These are phyloP conservation scores for Lithocarpus polystachyus DNA, from an alignment of 306 rosid species.

Conservation along the genomic window DNA sequence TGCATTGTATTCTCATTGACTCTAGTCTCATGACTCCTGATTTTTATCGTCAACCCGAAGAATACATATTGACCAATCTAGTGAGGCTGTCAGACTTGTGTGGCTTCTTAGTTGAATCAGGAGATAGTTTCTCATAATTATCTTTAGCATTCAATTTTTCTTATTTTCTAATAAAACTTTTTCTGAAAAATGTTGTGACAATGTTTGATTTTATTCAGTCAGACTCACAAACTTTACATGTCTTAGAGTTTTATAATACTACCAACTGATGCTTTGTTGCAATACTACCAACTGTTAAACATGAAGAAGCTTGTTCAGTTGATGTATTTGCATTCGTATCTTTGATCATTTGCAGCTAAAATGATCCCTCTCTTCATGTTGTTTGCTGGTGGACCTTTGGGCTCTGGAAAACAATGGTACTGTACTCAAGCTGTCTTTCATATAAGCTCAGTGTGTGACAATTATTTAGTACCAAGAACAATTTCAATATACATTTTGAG, in stretches of 20 bases:
- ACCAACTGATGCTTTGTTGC: background rate
- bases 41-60: background rate
- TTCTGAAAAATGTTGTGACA: background rate
- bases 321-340: constrained; percentile 3
- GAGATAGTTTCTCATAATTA: constrained; percentile 2
- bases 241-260: constrained; percentile 13
- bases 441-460: constrained; percentile 18
- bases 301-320: background rate
- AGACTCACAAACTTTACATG: background rate
- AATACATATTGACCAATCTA: background rate
- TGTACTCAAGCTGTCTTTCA: constrained; percentile 20
- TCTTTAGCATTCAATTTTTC: background rate
- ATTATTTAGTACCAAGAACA: background rate
- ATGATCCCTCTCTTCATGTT: constrained; percentile 89
- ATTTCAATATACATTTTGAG: background rate
- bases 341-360: constrained; percentile 70
- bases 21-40: constrained; percentile 2
- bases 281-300: background rate
- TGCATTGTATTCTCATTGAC: background rate
- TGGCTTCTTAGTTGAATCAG: constrained; percentile 8
- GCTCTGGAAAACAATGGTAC: constrained; percentile 96
- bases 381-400: constrained; percentile 98
- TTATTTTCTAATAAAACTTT: background rate
- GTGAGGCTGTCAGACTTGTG: constrained; percentile 1
- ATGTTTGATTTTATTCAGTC: background rate